Percentiles rank a stretch among this genome's conserved stretches.
phyloP scores from a whole-genome alignment of 2,329 filamentous ascomycete genomes.

The Penicillium sp. region DNA sequence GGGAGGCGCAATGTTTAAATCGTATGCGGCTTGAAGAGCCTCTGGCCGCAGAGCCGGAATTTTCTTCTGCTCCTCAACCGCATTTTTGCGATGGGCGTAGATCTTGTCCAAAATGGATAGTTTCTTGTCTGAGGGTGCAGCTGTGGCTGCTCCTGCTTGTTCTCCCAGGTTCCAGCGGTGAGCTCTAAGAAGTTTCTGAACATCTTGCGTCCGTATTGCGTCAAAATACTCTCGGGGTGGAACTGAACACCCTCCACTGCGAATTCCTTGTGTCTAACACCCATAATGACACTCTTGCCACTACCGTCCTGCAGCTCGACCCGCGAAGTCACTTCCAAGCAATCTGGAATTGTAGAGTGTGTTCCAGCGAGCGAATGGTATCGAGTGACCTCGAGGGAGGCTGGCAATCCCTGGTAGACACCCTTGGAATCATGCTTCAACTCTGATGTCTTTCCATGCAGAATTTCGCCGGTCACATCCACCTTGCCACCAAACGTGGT shows the following conservation, averaged over 20 bases:
- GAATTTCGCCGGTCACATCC: constrained; percentile 87
- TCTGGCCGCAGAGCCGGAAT: constrained; percentile 79
- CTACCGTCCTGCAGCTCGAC: constrained; percentile 68
- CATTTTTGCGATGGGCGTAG: constrained; percentile 73
- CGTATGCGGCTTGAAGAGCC: constrained; percentile 83
- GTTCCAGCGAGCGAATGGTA: constrained; percentile 97
- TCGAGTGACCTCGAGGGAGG: constrained; percentile 81
- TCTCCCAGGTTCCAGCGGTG: constrained; percentile 87
- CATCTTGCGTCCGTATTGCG: constrained; percentile 82
- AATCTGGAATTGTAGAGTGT: constrained; percentile 78
- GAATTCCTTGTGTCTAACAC: constrained; percentile 87
- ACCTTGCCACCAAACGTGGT: constrained; percentile 90
- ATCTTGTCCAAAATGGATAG: constrained; percentile 88
- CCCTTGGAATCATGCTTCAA: constrained; percentile 86
- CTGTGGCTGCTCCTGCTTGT: constrained; percentile 56
- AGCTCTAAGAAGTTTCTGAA: constrained; percentile 87
- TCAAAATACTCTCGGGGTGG: constrained; percentile 95
- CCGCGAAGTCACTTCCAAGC: constrained; percentile 88
- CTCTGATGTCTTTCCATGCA: constrained; percentile 95
- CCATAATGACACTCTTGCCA: constrained; percentile 88
- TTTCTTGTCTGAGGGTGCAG: constrained; percentile 55
- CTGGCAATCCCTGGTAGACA: constrained; percentile 78
- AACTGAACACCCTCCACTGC: constrained; percentile 96
- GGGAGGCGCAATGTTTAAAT: constrained; percentile 79
- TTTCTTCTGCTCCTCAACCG: constrained; percentile 75